These are phyloP conservation scores for Didymella lethalis DNA, from an alignment of 2,329 filamentous ascomycete genomes.

Conservation along the genomic window DNA sequence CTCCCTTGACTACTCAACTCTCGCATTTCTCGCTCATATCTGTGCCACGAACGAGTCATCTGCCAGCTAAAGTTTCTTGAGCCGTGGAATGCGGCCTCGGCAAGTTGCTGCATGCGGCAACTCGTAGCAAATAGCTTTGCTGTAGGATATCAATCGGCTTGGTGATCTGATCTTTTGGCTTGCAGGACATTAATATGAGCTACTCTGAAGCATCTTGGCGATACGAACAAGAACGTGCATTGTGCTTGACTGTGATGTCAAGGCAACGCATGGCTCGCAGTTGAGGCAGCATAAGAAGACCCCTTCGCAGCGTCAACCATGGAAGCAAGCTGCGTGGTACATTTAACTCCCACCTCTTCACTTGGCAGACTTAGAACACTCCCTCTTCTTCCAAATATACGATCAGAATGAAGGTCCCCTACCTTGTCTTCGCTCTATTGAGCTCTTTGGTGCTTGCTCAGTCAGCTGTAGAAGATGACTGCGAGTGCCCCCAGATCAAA, in stretches of 20 bases:
- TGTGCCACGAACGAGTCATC: slow-evolving; percentile 16
- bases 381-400: neutral
- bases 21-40: slow-evolving; percentile 13
- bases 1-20: slow-evolving; percentile 11
- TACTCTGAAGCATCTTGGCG: slow-evolving; percentile 11
- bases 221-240: slow-evolving; percentile 9
- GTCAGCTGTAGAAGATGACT: slow-evolving; percentile 20
- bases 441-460: slow-evolving; percentile 28
- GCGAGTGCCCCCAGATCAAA: slow-evolving; percentile 40
- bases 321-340: neutral
- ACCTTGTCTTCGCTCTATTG: slow-evolving; percentile 30
- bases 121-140: slow-evolving; percentile 1
- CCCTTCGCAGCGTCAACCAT: slow-evolving; percentile 2
- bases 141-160: slow-evolving; percentile 15
- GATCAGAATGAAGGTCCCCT: slow-evolving; percentile 33
- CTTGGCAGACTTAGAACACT: neutral
- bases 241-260: slow-evolving; percentile 11
- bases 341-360: neutral
- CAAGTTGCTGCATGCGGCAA: slow-evolving; percentile 5
- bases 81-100: slow-evolving; percentile 13
- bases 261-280: slow-evolving; percentile 13
- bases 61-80: slow-evolving; percentile 4
- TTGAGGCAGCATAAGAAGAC: slow-evolving; percentile 9
- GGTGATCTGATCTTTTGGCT: neutral
- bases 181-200: slow-evolving; percentile 1